These are phyloP conservation scores for Fusarium oxysporum DNA, from an alignment of 2,329 filamentous ascomycete genomes.

Conservation along the genomic window DNA sequence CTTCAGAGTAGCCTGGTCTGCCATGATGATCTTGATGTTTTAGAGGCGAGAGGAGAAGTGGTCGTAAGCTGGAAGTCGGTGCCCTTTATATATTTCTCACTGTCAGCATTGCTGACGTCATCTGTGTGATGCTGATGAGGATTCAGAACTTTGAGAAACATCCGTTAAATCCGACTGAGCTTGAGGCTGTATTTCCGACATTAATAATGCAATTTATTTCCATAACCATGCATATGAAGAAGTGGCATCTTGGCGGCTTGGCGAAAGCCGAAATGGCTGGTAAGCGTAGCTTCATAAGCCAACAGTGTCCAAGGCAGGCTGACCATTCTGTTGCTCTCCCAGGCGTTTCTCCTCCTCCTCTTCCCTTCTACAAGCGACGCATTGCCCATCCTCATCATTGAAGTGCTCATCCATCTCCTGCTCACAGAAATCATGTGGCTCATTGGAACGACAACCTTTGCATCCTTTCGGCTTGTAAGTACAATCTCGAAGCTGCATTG, in stretches of 20 bases:
- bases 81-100: not conserved
- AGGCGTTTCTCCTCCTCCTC: not conserved
- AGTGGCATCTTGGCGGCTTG: not conserved
- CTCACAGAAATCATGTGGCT: constrained; percentile 12
- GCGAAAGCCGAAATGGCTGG: not conserved
- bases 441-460: not conserved
- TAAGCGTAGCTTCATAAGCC: not conserved
- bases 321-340: not conserved
- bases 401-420: constrained; percentile 26
- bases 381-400: constrained; percentile 28
- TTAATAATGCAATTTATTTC: too few relatives aligned
- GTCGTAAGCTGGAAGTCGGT: not conserved
- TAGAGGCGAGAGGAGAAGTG: accelerated
- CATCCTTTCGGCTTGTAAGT: constrained; percentile 8
- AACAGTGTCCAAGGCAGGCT: not conserved
- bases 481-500: not conserved
- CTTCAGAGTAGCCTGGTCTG: accelerated
- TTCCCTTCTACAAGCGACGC: constrained; percentile 24
- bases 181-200: not conserved
- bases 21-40: not conserved
- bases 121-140: too few relatives aligned
- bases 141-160: not conserved
- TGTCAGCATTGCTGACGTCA: constrained; percentile 26
- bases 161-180: not conserved
- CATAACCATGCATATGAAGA: too few relatives aligned